Base-by-base conservation (phyloP, 306 rosid species). In the Hylodesmum podocarpum region DNA sequence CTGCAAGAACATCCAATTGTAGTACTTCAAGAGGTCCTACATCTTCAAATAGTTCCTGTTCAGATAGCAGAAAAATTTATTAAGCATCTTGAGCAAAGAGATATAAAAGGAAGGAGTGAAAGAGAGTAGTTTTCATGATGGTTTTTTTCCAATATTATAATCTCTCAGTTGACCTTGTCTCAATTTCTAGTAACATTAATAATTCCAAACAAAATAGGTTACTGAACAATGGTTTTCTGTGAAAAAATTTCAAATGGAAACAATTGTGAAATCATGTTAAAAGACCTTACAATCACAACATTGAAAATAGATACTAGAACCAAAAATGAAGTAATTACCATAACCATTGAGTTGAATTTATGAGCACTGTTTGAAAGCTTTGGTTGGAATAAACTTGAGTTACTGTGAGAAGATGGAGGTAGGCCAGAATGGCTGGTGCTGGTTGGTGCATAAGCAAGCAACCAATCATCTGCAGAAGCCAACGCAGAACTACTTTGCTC, bases 281-380 rank as follows among this genome's bases (percentile, higher is more conserved):
- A 66, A 11, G 40, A 24, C 12, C 41, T 36, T 49, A 9, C 24
- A 11, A 37, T 22, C 33, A 47, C 14, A 24, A 13, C 36, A 63
- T 25, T 6, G 11, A 18, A 58, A 53, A 47, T 15, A 37, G 55
- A 69, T 15, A 74, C 6, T 36, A 58, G 50, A 66, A 65, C 19
- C 28, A 65, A 64, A 37, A 36, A 18, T 4, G 72, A 8, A 37
- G 50, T 73, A 29, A 66, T 76, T 82, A 95, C 98, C 93, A 88
- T 95, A 84, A 90, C 89, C 97, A 95, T 86, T 64, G 89, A 79
- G 77, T 82, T 85, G 84, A 92, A 95, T 72, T 88, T 88, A 66
- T 92, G 86, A 74, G 96, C 97, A 67, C 98, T 92, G 80, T 70
- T 76, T 71, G 98, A 90, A 72, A 95, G 95, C 76, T 90, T 95